Evolutionary conservation across 2,329 filamentous ascomycete species (phyloP), one percentile per base, ranked within the genome.

Genomic region (Paraphoma chrysanthemicola): DNA sequence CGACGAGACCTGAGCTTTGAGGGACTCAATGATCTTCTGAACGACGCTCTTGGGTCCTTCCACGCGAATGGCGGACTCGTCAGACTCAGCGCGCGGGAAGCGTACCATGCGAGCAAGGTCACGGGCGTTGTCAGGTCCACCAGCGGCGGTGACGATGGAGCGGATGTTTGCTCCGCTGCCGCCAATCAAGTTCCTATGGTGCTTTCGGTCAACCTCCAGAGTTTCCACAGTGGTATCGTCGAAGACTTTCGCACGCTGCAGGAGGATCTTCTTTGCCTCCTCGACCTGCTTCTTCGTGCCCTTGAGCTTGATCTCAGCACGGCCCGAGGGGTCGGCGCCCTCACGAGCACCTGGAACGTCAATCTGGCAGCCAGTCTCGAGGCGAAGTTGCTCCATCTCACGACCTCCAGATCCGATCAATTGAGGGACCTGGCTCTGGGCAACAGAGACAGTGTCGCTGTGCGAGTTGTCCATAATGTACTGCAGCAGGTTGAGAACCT

Each of bases 201-300:
- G 88, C 82, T 96, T 97, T 81, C 92, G 91, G 67, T 98, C 93
- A n/a, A 99, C 88, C 33, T 96, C 90, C 47, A 99, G 82, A 11
- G 88, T 92, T 80, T 90, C 88, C 14, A 89, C 87, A 48, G 97
- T 84, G n/a, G 92, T 97, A 63, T 95, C 89, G 69, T 98, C 93
- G 67, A 97, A 97, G 17, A 93, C 84, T 59, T 89, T 89, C 52
- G 90, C 90, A 80, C 93, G 93, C 79, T 95, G 90, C 76, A 94
- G 88, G 23, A 99, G 84, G 48, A 95, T 80, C 80, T 95, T 95
- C 85, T 95, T 95, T 4, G 95, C 94, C 66, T 93, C 90, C 47
- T 93, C 89, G 48, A 99, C 95, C 73, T 95, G 90, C 65, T 90
- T 83, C 81, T 96, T 95, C 23, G 92, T 96, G 52, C 95, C 95